These are phyloP conservation scores for Penicillium dipodomyicola DNA, from an alignment of 495 filamentous ascomycete genomes.

Conservation along the genomic window DNA sequence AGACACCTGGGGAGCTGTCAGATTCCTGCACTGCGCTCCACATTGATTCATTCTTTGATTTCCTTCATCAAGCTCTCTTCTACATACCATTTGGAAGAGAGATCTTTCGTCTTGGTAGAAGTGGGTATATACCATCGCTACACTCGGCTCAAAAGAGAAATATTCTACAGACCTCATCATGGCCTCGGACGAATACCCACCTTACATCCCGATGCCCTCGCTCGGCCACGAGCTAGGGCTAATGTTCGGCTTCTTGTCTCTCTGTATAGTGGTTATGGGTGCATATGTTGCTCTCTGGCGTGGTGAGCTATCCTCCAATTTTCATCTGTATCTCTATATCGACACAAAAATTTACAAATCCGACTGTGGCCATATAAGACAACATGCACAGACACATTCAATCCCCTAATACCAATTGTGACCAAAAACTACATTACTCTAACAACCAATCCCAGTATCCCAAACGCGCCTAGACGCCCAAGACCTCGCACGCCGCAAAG, in stretches of 20 bases:
- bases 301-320: conserved; percentile 21
- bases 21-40: neutral
- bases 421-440: neutral
- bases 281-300: conserved; percentile 42
- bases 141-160: neutral
- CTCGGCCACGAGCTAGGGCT: conserved; percentile 43
- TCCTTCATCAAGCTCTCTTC: neutral
- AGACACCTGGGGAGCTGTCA: neutral
- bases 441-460: conserved; percentile 15
- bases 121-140: neutral
- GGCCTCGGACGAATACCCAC: conserved; percentile 23
- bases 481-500: conserved; percentile 39
- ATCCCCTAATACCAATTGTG: neutral
- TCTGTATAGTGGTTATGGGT: conserved; percentile 37
- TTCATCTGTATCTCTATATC: neutral
- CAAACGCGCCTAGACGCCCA: conserved; percentile 27
- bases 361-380: neutral
- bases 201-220: conserved; percentile 31
- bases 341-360: neutral
- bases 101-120: neutral
- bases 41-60: neutral
- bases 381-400: neutral
- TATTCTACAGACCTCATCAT: neutral
- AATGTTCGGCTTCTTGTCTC: conserved; percentile 41
- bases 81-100: neutral